Conservation (phyloP, 495 filamentous ascomycete species). For the Penicillium canariense region DNA sequence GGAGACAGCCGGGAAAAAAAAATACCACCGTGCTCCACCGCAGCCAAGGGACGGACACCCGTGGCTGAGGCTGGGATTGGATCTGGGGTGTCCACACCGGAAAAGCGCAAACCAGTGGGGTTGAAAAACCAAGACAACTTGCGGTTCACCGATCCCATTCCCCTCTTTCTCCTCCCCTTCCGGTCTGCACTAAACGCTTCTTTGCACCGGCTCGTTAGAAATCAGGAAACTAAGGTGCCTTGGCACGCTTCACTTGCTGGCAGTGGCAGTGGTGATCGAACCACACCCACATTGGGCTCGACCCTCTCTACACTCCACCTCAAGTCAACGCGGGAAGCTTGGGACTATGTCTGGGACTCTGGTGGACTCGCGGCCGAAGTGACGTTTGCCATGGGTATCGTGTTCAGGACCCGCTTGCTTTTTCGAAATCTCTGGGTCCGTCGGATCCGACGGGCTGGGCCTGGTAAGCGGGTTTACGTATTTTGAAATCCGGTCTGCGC, state of each 20-base stretch:
- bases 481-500: too few species aligned
- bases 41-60: constrained; percentile 12
- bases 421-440: not conserved
- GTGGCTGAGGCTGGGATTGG: constrained; percentile 15
- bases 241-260: constrained; percentile 14
- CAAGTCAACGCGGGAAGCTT: not conserved
- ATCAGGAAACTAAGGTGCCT: not conserved
- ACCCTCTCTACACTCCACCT: constrained; percentile 7
- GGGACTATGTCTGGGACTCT: not conserved
- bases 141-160: constrained; percentile 5
- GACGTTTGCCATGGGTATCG: constrained; percentile 8
- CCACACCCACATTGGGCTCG: not conserved
- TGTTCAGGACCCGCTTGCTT: not conserved
- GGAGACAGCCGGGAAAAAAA: not conserved
- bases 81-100: constrained; percentile 28
- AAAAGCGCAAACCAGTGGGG: constrained; percentile 30
- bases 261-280: constrained; percentile 13
- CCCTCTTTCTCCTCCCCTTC: not conserved
- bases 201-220: not conserved
- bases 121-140: not conserved
- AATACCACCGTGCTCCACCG: not conserved
- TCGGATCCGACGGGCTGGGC: not conserved
- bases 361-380: constrained; percentile 11
- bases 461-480: not conserved
- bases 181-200: too few species aligned